Conservation (phyloP, 2,329 filamentous ascomycete species). For the Microcyclospora tardicrescens region DNA sequence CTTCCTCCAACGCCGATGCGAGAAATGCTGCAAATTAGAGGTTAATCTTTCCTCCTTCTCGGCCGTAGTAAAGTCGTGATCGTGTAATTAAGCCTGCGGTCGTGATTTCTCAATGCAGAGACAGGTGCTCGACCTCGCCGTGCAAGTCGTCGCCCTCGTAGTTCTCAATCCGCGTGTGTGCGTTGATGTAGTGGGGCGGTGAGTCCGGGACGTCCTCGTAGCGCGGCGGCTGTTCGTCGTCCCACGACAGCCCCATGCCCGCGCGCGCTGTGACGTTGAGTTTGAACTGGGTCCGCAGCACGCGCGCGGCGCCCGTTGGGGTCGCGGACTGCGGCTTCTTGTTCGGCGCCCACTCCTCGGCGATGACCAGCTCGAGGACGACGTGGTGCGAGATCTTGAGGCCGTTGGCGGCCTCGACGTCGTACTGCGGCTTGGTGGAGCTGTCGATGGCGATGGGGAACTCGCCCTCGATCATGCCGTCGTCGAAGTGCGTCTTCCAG, state of each 20-base stretch:
- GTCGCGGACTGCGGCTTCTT: slow-evolving; percentile 63
- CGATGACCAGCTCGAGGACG: slow-evolving; percentile 85
- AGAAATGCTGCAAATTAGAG: too few species aligned
- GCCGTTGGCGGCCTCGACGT: slow-evolving; percentile 60
- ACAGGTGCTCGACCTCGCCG: slow-evolving; percentile 34
- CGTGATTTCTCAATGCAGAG: slow-evolving; percentile 5
- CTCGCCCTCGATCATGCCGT: slow-evolving; percentile 63
- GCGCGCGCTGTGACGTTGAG: slow-evolving; percentile 68
- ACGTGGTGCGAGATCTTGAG: slow-evolving; percentile 73
- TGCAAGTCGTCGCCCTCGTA: slow-evolving; percentile 35
- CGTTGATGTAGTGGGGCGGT: slow-evolving; percentile 48
- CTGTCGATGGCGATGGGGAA: slow-evolving; percentile 54
- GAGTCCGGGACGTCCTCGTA: slow-evolving; percentile 87
- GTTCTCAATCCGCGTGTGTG: slow-evolving; percentile 28
- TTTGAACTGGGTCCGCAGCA: slow-evolving; percentile 84
- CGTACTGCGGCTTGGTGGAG: slow-evolving; percentile 57
- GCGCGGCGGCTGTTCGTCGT: slow-evolving; percentile 85
- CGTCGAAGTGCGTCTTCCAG: slow-evolving; percentile 73
- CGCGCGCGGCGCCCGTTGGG: slow-evolving; percentile 78
- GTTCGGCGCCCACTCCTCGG: slow-evolving; percentile 66
- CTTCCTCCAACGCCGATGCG: too few species aligned
- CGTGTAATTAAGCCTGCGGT: too few species aligned
- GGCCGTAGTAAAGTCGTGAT: too few species aligned
- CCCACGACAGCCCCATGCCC: slow-evolving; percentile 88
- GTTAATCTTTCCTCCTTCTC: too few species aligned